These are phyloP conservation scores for Xylariales sp. DNA, from an alignment of 2,329 filamentous ascomycete species.

Conservation along the genomic window DNA sequence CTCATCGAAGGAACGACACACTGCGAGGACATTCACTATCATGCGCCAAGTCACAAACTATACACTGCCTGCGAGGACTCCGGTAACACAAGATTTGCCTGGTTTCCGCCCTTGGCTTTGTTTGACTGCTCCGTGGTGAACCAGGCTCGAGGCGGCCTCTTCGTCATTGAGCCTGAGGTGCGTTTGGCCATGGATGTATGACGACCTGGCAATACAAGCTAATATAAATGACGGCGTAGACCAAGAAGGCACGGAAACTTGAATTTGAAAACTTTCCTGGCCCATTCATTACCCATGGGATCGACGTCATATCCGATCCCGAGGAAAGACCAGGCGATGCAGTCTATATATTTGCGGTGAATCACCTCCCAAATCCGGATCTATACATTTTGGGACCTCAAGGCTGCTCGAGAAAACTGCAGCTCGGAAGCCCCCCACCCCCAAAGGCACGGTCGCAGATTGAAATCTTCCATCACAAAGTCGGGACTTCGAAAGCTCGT, in stretches of 20 bases:
- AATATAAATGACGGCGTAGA: slow-evolving; percentile 27
- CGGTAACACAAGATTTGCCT: slow-evolving; percentile 35
- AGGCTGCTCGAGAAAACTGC: background rate
- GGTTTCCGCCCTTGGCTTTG: slow-evolving; percentile 46
- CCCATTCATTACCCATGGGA: slow-evolving; percentile 55
- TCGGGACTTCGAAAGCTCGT: slow-evolving; percentile 34
- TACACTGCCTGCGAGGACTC: slow-evolving; percentile 54
- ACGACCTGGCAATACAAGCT: background rate
- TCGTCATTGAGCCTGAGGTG: slow-evolving; percentile 46
- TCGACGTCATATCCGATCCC: slow-evolving; percentile 52
- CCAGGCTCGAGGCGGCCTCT: slow-evolving; percentile 38
- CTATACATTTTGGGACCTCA: slow-evolving; percentile 19
- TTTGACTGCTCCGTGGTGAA: slow-evolving; percentile 31
- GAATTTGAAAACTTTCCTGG: slow-evolving; percentile 45
- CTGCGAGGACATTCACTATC: slow-evolving; percentile 58
- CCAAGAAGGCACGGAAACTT: slow-evolving; percentile 39
- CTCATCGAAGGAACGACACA: slow-evolving; percentile 46
- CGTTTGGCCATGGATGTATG: slow-evolving; percentile 30
- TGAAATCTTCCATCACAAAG: slow-evolving; percentile 52
- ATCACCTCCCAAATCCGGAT: slow-evolving; percentile 49
- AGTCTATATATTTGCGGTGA: slow-evolving; percentile 57
- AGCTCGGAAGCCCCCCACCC: slow-evolving; percentile 16
- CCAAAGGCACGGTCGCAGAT: slow-evolving; percentile 46
- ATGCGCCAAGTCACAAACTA: slow-evolving; percentile 40
- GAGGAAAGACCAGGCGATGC: slow-evolving; percentile 27